Conservation (phyloP, 306 rosid genomes). For the Hippophae tibetana region DNA sequence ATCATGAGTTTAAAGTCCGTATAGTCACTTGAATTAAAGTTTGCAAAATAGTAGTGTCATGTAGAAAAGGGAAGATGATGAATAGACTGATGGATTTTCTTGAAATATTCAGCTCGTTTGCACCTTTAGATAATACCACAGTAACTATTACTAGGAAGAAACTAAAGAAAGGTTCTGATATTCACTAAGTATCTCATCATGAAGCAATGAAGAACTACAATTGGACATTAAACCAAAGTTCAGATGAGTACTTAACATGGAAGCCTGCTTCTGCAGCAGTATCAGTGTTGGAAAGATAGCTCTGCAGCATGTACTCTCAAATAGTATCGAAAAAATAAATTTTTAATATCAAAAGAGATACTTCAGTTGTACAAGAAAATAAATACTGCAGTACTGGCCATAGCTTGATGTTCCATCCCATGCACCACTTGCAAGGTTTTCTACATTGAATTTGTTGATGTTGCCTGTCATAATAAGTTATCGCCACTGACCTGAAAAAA, state of each 20-base stretch:
- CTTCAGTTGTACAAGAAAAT: conserved; percentile 4
- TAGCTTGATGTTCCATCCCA: conserved; percentile 74
- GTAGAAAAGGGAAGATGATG: too few relatives aligned
- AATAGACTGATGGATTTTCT: too few relatives aligned
- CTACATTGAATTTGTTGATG: conserved; percentile 85
- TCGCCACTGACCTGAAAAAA: conserved; percentile 83
- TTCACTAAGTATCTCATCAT: too few relatives aligned
- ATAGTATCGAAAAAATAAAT: conserved; percentile 19
- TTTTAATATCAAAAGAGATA: conserved; percentile 6
- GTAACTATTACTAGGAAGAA: too few relatives aligned
- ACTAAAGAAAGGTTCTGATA: too few relatives aligned
- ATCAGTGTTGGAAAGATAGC: conserved; percentile 82
- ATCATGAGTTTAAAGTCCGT: conserved; percentile 1
- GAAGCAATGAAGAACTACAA: too few relatives aligned
- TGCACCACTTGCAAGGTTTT: conserved; percentile 43
- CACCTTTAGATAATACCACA: too few relatives aligned
- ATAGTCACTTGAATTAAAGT: too few relatives aligned
- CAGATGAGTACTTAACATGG: conserved; percentile 58
- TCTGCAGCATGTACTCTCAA: conserved; percentile 43
- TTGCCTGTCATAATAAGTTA: conserved; percentile 82
- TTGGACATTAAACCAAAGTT: conserved; percentile 8
- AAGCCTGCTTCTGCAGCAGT: conserved; percentile 60
- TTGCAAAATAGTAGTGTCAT: too few relatives aligned
- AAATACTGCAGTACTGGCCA: conserved; percentile 87
- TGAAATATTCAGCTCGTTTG: too few relatives aligned